These are phyloP conservation scores for Penicillium psychrosexuale DNA, from an alignment of 2,329 filamentous ascomycete species.

Conservation along the genomic window DNA sequence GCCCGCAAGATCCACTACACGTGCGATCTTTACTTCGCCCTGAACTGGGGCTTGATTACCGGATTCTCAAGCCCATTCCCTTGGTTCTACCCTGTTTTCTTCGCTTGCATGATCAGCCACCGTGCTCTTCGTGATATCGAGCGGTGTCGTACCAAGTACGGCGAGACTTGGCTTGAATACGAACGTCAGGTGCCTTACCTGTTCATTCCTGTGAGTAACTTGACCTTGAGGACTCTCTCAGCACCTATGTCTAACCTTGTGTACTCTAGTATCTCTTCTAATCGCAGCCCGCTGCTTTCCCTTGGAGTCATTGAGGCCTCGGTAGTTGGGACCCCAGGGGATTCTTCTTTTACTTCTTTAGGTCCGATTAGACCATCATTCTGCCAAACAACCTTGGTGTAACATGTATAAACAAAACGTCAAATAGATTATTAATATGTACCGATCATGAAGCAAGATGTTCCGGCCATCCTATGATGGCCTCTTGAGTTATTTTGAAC, in stretches of 20 bases:
- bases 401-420: constrained; percentile 9
- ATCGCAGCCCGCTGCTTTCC: constrained; percentile 8
- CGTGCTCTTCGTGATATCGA: constrained; percentile 72
- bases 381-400: neutral
- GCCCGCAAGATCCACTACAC: constrained; percentile 80
- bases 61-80: constrained; percentile 79
- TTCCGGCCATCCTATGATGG: neutral
- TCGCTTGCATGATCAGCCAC: constrained; percentile 74
- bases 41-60: constrained; percentile 76
- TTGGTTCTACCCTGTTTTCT: constrained; percentile 87
- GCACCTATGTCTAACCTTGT: constrained; percentile 1
- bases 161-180: constrained; percentile 78
- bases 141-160: constrained; percentile 73
- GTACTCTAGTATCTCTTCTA: constrained; percentile 34
- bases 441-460: neutral
- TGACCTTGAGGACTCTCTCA: too few relatives aligned
- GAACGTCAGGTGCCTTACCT: constrained; percentile 76
- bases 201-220: constrained; percentile 66
- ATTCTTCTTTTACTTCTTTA: constrained; percentile 1
- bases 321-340: neutral
- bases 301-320: neutral
- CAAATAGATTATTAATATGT: constrained; percentile 7
- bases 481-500: neutral
- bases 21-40: constrained; percentile 73
- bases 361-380: neutral